Conservation (phyloP, 1,284 basidiomycete species). For the Ustilago vetiveriae region DNA sequence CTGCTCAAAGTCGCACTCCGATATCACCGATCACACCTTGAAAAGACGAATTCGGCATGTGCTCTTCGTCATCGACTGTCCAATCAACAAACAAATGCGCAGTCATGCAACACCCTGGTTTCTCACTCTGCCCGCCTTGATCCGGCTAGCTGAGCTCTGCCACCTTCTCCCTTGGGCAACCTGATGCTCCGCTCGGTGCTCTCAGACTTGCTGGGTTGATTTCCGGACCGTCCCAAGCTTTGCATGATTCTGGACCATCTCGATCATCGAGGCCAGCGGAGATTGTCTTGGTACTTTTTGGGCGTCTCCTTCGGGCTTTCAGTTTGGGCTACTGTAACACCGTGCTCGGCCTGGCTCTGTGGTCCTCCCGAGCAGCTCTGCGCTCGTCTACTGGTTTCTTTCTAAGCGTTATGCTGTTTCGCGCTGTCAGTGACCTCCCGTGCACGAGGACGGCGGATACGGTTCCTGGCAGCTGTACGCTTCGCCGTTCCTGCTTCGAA, state of each 20-base stretch:
- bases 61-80: not conserved
- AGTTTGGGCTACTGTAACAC: too few relatives aligned
- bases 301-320: not conserved
- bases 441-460: too few relatives aligned
- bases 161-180: too few relatives aligned
- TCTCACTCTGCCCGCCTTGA: too few relatives aligned
- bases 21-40: too few relatives aligned
- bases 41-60: not conserved
- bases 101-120: not conserved
- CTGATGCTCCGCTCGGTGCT: not conserved
- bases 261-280: not conserved
- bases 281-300: not conserved
- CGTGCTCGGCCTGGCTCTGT: too few relatives aligned
- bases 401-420: too few relatives aligned
- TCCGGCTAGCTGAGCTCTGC: too few relatives aligned
- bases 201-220: not conserved
- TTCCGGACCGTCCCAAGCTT: not conserved
- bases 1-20: too few relatives aligned
- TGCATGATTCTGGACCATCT: not conserved
- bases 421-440: too few relatives aligned
- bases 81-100: not conserved
- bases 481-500: slow-evolving; percentile 21
- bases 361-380: too few relatives aligned
- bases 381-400: too few relatives aligned
- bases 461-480: slow-evolving; percentile 5